Evolutionary conservation across 305 asterid species (phyloP).

Genomic region (Solanum chacoense): DNA sequence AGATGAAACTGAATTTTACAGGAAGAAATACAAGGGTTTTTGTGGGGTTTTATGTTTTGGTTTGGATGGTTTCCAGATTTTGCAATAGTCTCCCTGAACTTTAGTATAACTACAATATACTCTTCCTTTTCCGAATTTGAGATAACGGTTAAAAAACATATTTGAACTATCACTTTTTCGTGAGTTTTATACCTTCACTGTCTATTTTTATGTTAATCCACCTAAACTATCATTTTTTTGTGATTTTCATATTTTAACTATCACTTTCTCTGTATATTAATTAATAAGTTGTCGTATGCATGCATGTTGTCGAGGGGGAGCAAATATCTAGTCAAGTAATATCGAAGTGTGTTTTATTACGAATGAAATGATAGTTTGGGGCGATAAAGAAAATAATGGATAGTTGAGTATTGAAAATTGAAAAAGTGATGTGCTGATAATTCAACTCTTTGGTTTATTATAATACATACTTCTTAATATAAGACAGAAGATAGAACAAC

Average conservation of each 20-base stretch:
- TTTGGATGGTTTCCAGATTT: background rate
- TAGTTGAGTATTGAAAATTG: background rate
- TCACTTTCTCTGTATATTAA: background rate
- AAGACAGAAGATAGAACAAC: background rate
- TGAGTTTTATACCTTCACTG: background rate
- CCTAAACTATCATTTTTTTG: background rate
- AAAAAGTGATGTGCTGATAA: background rate
- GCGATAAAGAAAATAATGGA: no score
- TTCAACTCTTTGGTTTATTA: background rate
- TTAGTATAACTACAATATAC: background rate
- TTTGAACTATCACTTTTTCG: no score
- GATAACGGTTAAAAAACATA: background rate
- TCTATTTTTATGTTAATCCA: background rate
- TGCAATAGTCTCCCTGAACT: background rate
- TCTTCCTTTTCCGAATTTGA: background rate
- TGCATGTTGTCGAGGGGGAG: background rate
- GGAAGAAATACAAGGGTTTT: background rate
- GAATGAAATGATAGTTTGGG: background rate
- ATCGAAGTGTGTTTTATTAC: background rate
- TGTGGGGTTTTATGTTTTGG: background rate
- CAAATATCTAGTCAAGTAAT: accelerated
- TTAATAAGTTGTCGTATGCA: accelerated
- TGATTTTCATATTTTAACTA: background rate
- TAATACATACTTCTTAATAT: accelerated
- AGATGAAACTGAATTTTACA: background rate